Base-by-base conservation (phyloP, 2,329 filamentous ascomycete genomes). In the Fusarium udum region DNA sequence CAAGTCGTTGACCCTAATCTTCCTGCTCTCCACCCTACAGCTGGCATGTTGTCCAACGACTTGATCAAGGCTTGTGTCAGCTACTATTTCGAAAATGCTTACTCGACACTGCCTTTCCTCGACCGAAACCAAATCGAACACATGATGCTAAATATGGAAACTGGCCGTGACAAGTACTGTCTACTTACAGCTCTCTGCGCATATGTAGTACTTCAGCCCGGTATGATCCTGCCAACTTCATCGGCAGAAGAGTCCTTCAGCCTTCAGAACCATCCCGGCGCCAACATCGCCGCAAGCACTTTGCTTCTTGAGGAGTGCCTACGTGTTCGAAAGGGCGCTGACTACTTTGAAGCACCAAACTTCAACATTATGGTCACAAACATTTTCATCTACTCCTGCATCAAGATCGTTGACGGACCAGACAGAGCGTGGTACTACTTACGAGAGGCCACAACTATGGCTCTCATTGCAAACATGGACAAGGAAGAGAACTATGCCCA, bases 371-470 rank as follows among this genome's bases (percentile, higher is more conserved):
- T 93, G 18, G 89, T 91, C 66, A 94, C 92, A n/a, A 94, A 92
- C 61, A 94, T 93, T 81, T 95, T 95, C 80, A 80, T 95, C 32
- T 95, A 93, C 76, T 92, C 89, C 42, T 92, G 91, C 65, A 90
- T 92, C 79, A 58, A 58, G 26, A 58, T 36, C 4, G n/a, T 36
- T 4, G 55, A 49, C 2, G 40, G 40, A 36, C n/a, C 40, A 45
- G 90, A 92, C 71, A 91, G 91, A 80, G 93, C 92, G 3, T 95
- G 93, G 93, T 95, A 91, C 78, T 90, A 94, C 79, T 84, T 95
- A 15, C 90, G 93, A 32, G 93, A 96, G 81, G 92, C 92, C 11
- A 92, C 90, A 4, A 95, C 93, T 11, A 85, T 95, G 80, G 86
- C 88, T 34, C 87, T 90, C 75, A 87, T 92, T 75, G 81, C 85